These are phyloP conservation scores for Umbilicaria muhlenbergii DNA, from an alignment of 495 filamentous ascomycete genomes.

Conservation along the genomic window DNA sequence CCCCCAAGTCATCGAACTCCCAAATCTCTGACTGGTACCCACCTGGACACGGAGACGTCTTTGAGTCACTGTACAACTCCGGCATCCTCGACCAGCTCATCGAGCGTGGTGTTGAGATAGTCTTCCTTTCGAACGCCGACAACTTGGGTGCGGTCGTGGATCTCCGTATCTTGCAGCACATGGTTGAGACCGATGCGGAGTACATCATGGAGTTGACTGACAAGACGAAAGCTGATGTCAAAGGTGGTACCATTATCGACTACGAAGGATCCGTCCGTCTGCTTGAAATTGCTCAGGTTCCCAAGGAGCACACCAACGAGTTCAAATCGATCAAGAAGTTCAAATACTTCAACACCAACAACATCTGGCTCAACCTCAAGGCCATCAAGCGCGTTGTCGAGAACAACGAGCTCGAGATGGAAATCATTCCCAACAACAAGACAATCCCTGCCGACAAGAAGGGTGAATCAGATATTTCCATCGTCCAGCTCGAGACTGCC, in stretches of 20 bases:
- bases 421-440: conserved; percentile 99
- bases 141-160: conserved; percentile 97
- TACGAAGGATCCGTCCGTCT: conserved; percentile 93
- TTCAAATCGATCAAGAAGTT: conserved; percentile 99
- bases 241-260: conserved; percentile 99
- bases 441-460: conserved; percentile 97
- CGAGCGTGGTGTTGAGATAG: conserved; percentile 83
- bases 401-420: conserved; percentile 96
- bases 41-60: conserved; percentile 97
- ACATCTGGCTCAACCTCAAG: conserved; percentile 98
- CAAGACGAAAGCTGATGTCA: conserved; percentile 99
- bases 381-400: conserved; percentile 98
- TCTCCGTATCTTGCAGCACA: conserved; percentile 94
- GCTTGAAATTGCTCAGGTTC: conserved; percentile 98
- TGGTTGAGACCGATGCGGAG: conserved; percentile 87
- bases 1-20: conserved; percentile 78
- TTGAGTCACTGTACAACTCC: conserved; percentile 99
- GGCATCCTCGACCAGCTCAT: conserved; percentile 94
- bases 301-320: conserved; percentile 98
- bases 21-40: conserved; percentile 96
- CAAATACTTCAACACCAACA: conserved; percentile 99
- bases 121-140: conserved; percentile 98
- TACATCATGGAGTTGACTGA: conserved; percentile 99
- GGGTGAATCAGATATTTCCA: conserved; percentile 93
- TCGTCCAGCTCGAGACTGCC: conserved; percentile 96